These are phyloP conservation scores for Aphanomyces stellatus DNA, from an alignment of 352 stramenopile genomes.

Conservation along the genomic window DNA sequence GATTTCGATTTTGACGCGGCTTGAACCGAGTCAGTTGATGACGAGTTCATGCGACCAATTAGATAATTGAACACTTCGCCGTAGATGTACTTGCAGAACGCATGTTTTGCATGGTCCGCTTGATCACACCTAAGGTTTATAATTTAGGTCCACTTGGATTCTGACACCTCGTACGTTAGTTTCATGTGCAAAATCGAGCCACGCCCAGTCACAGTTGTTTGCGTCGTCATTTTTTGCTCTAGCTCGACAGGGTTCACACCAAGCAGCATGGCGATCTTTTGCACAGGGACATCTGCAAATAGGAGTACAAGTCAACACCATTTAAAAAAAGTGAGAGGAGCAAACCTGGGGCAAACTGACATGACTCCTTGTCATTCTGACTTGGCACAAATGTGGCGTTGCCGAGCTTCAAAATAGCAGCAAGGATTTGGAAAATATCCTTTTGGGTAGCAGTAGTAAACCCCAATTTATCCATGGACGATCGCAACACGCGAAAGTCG, in stretches of 20 bases:
- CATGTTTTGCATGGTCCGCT: slow-evolving; percentile 72
- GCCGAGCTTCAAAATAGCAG: slow-evolving; percentile 57
- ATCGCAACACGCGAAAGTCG: slow-evolving; percentile 62
- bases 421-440: slow-evolving; percentile 63
- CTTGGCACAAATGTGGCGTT: slow-evolving; percentile 45
- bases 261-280: slow-evolving; percentile 48
- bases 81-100: slow-evolving; percentile 81
- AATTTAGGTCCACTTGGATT: background rate
- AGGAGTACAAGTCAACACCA: no score
- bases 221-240: slow-evolving; percentile 71
- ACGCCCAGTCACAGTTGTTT: slow-evolving; percentile 69
- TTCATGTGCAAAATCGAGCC: slow-evolving; percentile 71
- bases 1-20: slow-evolving; percentile 25
- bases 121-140: slow-evolving; percentile 31
- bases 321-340: background rate
- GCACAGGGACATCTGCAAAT: slow-evolving; percentile 35
- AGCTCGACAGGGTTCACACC: slow-evolving; percentile 50
- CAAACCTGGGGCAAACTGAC: slow-evolving; percentile 3
- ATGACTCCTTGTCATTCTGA: background rate
- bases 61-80: slow-evolving; percentile 72
- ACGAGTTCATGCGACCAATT: slow-evolving; percentile 66
- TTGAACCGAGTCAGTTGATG: slow-evolving; percentile 49
- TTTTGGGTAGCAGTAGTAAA: slow-evolving; percentile 34
- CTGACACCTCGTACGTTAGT: slow-evolving; percentile 23
- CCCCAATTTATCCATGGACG: slow-evolving; percentile 52